Base-by-base conservation (phyloP, 495 filamentous ascomycete genomes). In the Xylaria palmicola region DNA sequence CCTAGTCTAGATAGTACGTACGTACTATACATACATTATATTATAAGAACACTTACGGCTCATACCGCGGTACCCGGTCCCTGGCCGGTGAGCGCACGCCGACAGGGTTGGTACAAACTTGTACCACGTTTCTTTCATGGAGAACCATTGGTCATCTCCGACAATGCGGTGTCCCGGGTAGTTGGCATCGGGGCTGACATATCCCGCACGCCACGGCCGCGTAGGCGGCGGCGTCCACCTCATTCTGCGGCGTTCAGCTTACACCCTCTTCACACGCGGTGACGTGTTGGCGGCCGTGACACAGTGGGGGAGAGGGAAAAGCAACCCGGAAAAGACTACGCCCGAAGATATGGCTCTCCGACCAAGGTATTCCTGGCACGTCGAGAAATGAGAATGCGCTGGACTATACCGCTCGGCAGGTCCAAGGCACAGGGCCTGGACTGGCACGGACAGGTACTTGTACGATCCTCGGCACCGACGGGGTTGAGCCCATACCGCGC, bases 181-280 rank as follows among this genome's bases (percentile, higher is more conserved):
- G 56, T 36, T 59, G 56, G 56, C 56, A 41, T 59, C 56, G 56
- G 56, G 47, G 56, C 56, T 59, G 47, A 59, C 56, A 59, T 26
- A 26, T 51, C 47, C 45, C 56, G 56, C 45, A 37, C 56, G 56
- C 56, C 56, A 50, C 27, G 47, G 37, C 47, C 24, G 56, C 56
- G 45, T n/a, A 39, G 26, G 37, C 19, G 56, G 44, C 30, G 43
- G 56, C n/a, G n/a, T n/a, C n/a, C n/a, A n/a, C n/a, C 43, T 29
- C 39, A 32, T 27, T 59, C 4, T 36, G 24, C 55, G 49, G 49
- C 49, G 49, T 34, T 30, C 12, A 37, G 49, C 50, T 9, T 26
- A n/a, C 22, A 9, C 50, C 39, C 12, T 39, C 19, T 10, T 6
- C 47, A 4, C 39, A 39, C 17, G 49, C n/a, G 20, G 41, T 49